Conservation (phyloP, 176 grass and related monocot genomes). For the Thinopyrum elongatum region DNA sequence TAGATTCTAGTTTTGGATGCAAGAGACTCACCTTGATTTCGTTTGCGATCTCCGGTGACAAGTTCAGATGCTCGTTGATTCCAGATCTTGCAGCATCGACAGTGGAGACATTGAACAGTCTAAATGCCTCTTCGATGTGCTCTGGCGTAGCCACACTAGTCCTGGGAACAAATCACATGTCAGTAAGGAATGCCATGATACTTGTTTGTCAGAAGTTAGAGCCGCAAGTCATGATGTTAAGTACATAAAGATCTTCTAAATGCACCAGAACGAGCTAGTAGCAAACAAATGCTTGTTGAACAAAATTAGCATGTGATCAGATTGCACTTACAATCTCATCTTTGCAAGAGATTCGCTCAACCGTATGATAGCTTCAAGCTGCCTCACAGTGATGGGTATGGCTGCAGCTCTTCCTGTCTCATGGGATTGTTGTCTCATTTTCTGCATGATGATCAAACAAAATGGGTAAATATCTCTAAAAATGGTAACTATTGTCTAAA, state of each 20-base stretch:
- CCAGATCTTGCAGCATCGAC: constrained; percentile 92
- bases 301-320: constrained; percentile 7
- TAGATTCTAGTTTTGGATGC: background rate
- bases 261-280: background rate
- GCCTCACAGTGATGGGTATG: constrained; percentile 95
- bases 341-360: constrained; percentile 97
- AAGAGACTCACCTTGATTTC: constrained; percentile 75
- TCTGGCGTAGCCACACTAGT: constrained; percentile 85
- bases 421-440: constrained; percentile 96
- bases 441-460: constrained; percentile 45
- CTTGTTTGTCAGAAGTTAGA: background rate
- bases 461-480: background rate
- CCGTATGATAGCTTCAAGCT: constrained; percentile 96
- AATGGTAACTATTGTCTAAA: background rate
- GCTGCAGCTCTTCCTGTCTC: constrained; percentile 83
- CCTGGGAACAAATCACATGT: constrained; percentile 39
- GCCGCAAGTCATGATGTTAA: background rate
- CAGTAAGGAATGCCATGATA: background rate
- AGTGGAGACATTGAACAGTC: constrained; percentile 85
- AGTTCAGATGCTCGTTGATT: constrained; percentile 95
- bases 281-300: background rate
- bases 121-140: constrained; percentile 96
- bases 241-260: background rate
- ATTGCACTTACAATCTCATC: constrained; percentile 83
- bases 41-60: constrained; percentile 92